Base-by-base conservation (phyloP, 352 stramenopile species). In the Phytophthora pluvialis region DNA sequence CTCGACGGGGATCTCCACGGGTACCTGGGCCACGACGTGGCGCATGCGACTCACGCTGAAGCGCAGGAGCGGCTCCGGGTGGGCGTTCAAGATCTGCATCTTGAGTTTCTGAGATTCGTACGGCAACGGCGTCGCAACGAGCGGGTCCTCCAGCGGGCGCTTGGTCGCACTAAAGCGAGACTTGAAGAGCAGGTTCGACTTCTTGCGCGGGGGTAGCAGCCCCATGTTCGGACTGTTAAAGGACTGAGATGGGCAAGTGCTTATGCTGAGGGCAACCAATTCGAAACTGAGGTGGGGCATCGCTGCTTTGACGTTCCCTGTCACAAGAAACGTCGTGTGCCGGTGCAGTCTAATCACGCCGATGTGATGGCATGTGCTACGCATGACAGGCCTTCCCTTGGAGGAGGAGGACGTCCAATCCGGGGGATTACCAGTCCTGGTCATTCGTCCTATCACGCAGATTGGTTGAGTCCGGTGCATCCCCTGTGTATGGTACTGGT, bases 1-100 rank as follows among this genome's bases (percentile, higher is more conserved):
- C 28, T 66, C 63, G 38, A 61, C 66, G 0, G 81, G 81, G 51
- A 87, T 80, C 55, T 81, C 67, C 11, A 90, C 78, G 5, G 80
- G 80, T 13, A 75, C 72, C 6, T 67, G 49, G 39, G 77, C 68
- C 38, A 78, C 81, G 13, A 86, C 18, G 47, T 78, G 76, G 47
- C 72, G 70, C 81, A 90, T 85, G 65, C 82, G 77, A 62, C 77
- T 88, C 59, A 90, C 61, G 36, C 81, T 88, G 75, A 90, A 90
- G 36, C 81, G 81, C 63, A 69, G 70, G 28, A 75, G 69, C 47
- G 77, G 76, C 54, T 80, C 67, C 21, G 72, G 69, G 43, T 85
- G 70, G 29, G 60, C 57, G 48, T 76, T 49, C 18, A 88, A 49
- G 44, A 90, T 85, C 44, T 84, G 75, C 56, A 75, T 64, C 70